These are phyloP conservation scores for Xylaria sp. DNA, from an alignment of 495 filamentous ascomycete species.

Conservation along the genomic window DNA sequence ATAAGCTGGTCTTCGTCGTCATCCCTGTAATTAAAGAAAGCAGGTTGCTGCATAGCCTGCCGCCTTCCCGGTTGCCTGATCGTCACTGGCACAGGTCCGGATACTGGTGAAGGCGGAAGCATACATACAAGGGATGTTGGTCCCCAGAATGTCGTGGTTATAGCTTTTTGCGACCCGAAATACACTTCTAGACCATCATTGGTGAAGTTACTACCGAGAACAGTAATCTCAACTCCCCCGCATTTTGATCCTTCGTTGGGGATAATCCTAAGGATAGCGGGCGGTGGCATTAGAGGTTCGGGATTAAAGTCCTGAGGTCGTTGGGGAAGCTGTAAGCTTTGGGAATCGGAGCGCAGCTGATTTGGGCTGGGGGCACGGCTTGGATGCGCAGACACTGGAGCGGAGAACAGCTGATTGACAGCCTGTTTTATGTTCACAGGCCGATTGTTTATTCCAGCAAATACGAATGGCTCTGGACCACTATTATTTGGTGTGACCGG, in stretches of 20 bases:
- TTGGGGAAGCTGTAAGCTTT: constrained; percentile 48
- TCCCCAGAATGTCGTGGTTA: constrained; percentile 83
- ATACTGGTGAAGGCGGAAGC: constrained; percentile 72
- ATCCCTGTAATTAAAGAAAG: constrained; percentile 73
- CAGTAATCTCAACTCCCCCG: constrained; percentile 85
- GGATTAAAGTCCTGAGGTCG: constrained; percentile 51
- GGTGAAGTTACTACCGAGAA: constrained; percentile 80
- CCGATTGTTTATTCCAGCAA: constrained; percentile 57
- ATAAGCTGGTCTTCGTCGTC: constrained; percentile 78
- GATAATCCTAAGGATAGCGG: constrained; percentile 78
- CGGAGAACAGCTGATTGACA: constrained; percentile 66
- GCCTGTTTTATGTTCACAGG: constrained; percentile 64
- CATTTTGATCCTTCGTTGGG: constrained; percentile 80
- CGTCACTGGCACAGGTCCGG: constrained; percentile 77
- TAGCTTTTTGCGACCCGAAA: constrained; percentile 80
- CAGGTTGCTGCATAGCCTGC: constrained; percentile 48
- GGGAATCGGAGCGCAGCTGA: constrained; percentile 54
- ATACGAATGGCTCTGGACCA: constrained; percentile 50
- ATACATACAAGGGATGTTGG: constrained; percentile 83
- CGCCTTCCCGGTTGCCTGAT: constrained; percentile 61
- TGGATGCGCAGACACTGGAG: constrained; percentile 68
- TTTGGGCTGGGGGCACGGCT: constrained; percentile 60
- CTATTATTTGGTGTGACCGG: constrained; percentile 70
- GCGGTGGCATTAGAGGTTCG: constrained; percentile 47
- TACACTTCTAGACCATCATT: constrained; percentile 78